Evolutionary conservation across 2,329 filamentous ascomycete species (phyloP), one percentile per base, ranked within the genome.

Genomic region (Alternaria triticimaculans): DNA sequence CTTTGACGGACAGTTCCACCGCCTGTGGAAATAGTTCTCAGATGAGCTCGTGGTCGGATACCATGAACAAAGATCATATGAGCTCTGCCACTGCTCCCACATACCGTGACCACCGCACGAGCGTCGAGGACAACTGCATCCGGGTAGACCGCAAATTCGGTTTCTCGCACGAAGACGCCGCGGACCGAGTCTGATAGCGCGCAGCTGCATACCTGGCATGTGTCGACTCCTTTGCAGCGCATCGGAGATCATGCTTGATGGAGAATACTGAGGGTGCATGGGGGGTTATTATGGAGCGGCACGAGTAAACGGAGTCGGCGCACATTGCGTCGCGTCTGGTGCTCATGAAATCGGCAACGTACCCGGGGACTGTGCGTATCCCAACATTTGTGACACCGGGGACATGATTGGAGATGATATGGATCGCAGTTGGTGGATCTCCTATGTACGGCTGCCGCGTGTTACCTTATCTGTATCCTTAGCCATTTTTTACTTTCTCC

Each of bases 101-200:
- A 6, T 55, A 58, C 48, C 30, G 56, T 23, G n/a, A 30, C 6
- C 59, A 54, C 18, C 58, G 62, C 50, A 61, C 55, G 53, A 63
- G 37, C 28, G 44, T 55, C 43, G 60, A 60, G 15, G 63, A 66
- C 8, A 62, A 69, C 12, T 63, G 54, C 11, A 76, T 76, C 23
- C 64, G 69, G 7, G 62, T 75, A 11, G 68, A 69, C 33, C 64
- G 61, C 26, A 71, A 75, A 56, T 77, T 74, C 61, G 63, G 64
- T 7, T 63, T 76, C 43, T 65, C 70, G 30, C 62, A 58, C 14
- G 60, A 57, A 5, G 60, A 71, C 33, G 59, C 65, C 60, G 28
- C 62, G 11, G 50, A 65, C 18, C 61, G 9, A 11, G 66, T 66
- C 26, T 68, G 25, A 43, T 25, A 9, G 21, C 25, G 20, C 37